A percentile compares a stretch with the other conserved stretches of the same genome.
Conservation (phyloP, 176 grass and related monocot species). For the Oryza nivara region DNA sequence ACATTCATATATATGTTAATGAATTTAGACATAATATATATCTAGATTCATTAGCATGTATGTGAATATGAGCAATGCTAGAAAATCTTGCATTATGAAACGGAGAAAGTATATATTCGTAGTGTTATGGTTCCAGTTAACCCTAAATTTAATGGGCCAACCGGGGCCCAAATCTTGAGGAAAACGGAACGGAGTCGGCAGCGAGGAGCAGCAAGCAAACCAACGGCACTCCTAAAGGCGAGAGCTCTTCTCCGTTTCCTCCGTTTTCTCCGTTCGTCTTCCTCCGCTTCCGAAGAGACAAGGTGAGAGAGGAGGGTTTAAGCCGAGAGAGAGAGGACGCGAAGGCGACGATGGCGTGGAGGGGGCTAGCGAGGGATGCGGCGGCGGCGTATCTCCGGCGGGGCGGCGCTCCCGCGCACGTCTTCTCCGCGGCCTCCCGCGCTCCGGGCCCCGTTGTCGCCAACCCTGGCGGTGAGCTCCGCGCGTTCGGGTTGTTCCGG, state of each 20-base stretch:
- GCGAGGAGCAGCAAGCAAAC: too few relatives aligned
- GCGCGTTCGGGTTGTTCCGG: background rate
- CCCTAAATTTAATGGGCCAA: too few relatives aligned
- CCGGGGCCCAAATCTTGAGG: too few relatives aligned
- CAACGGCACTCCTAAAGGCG: too few relatives aligned
- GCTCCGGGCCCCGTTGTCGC: background rate
- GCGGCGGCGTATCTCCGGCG: constrained; percentile 20
- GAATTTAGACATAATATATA: too few relatives aligned
- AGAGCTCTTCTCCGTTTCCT: background rate
- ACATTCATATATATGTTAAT: too few relatives aligned
- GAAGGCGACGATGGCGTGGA: constrained; percentile 41
- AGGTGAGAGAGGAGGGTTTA: background rate
- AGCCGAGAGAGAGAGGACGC: background rate
- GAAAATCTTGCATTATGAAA: too few relatives aligned
- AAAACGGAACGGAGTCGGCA: background rate
- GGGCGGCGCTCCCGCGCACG: background rate
- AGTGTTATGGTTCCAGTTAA: too few relatives aligned
- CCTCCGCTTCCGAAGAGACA: background rate
- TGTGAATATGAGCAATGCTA: too few relatives aligned
- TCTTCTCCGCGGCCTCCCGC: constrained; percentile 17
- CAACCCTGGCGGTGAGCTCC: constrained; percentile 18
- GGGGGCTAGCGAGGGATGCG: constrained; percentile 27
- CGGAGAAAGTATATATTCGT: too few relatives aligned
- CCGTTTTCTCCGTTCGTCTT: background rate
- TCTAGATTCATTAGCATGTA: too few relatives aligned